phyloP scores from a whole-genome alignment of 2,329 filamentous ascomycete species.

The Teratosphaeria destructans region DNA sequence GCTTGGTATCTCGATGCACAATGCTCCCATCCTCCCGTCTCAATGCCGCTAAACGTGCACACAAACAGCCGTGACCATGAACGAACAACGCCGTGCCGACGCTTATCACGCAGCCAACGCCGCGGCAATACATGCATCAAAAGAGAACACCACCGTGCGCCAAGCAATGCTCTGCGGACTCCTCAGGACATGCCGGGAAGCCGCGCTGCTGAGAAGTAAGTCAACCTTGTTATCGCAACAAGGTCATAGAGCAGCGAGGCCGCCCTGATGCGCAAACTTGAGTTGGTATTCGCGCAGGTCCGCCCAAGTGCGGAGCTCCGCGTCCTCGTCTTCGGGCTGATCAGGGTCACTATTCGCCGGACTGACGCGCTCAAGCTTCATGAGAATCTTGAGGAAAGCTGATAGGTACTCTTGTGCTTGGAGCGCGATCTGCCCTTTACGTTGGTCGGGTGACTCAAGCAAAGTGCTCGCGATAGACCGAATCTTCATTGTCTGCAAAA shows the following conservation, averaged over 20 bases:
- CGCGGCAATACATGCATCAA: background rate
- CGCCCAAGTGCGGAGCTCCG: slow-evolving; percentile 67
- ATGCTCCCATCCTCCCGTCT: background rate
- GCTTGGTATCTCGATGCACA: background rate
- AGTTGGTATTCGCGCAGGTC: slow-evolving; percentile 69
- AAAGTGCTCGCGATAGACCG: slow-evolving; percentile 74
- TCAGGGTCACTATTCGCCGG: slow-evolving; percentile 28
- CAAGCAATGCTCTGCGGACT: background rate
- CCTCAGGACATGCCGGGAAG: slow-evolving; percentile 2
- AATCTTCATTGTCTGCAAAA: slow-evolving; percentile 62
- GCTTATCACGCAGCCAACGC: background rate
- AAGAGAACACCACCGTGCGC: background rate
- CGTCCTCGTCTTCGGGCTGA: slow-evolving; percentile 52
- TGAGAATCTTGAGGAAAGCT: slow-evolving; percentile 63
- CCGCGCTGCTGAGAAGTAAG: background rate
- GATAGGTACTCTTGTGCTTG: slow-evolving; percentile 62
- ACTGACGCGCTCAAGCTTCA: slow-evolving; percentile 59
- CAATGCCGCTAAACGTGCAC: background rate
- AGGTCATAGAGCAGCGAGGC: slow-evolving; percentile 27
- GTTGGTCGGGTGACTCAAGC: slow-evolving; percentile 49
- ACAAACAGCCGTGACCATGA: background rate
- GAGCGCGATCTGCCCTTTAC: slow-evolving; percentile 42
- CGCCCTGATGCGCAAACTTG: slow-evolving; percentile 57
- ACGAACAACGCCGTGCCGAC: background rate
- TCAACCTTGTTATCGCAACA: no score